These are phyloP conservation scores for Stylonectria norvegica DNA, from an alignment of 2,329 filamentous ascomycete genomes.

Conservation along the genomic window DNA sequence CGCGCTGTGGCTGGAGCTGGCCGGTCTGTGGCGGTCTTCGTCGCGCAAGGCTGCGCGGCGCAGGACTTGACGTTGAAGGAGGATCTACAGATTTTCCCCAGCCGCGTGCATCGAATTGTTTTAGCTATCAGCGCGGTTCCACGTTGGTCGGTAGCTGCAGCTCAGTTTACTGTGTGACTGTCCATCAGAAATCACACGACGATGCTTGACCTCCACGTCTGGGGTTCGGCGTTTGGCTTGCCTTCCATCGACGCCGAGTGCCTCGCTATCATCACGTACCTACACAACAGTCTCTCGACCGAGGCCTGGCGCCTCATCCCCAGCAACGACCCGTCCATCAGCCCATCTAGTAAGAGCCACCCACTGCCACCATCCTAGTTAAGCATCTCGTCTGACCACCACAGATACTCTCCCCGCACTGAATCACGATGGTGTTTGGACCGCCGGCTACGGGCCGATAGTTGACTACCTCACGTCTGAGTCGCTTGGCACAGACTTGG, in stretches of 20 bases:
- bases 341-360: conserved; percentile 61
- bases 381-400: conserved; percentile 23
- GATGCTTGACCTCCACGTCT: conserved; percentile 72
- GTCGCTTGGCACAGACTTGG: conserved; percentile 35
- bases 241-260: conserved; percentile 92
- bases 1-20: conserved; percentile 22
- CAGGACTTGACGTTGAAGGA: not conserved
- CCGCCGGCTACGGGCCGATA: conserved; percentile 60
- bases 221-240: conserved; percentile 83
- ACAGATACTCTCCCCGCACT: conserved; percentile 56
- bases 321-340: conserved; percentile 68
- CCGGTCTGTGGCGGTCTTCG: not conserved
- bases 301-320: conserved; percentile 67
- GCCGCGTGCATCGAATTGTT: not conserved
- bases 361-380: conserved; percentile 11
- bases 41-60: not conserved
- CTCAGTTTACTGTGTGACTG: not conserved
- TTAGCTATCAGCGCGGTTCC: not conserved
- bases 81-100: not conserved
- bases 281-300: conserved; percentile 59
- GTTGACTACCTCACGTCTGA: conserved; percentile 50
- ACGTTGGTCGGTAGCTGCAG: not conserved
- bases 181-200: not conserved
- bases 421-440: conserved; percentile 49
- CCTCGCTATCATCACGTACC: conserved; percentile 75